These are phyloP conservation scores for Aleurites moluccanus DNA, from an alignment of 441 rosid genomes.

Conservation along the genomic window DNA sequence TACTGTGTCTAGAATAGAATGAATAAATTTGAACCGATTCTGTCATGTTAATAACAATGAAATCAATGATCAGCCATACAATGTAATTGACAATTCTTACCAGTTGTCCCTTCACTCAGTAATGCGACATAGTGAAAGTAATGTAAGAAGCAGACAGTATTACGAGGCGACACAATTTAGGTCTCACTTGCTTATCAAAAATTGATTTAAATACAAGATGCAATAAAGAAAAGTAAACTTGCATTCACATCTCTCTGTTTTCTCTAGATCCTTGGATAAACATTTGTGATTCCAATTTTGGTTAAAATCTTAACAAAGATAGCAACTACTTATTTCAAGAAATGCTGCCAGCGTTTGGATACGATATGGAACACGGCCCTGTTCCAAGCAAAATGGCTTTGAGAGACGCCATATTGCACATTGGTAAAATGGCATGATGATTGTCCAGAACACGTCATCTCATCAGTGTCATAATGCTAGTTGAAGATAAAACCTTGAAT, in stretches of 20 bases:
- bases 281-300: background rate
- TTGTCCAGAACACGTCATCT: background rate
- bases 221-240: constrained; percentile 4
- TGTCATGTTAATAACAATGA: too few species aligned
- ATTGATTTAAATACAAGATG: background rate
- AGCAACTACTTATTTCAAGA: background rate
- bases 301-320: background rate
- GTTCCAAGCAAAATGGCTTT: background rate
- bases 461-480: background rate
- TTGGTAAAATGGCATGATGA: background rate
- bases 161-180: background rate
- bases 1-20: too few species aligned
- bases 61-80: too few species aligned
- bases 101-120: too few species aligned
- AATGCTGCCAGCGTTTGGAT: background rate
- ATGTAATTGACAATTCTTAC: too few species aligned
- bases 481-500: background rate
- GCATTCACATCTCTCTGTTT: background rate
- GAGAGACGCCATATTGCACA: background rate
- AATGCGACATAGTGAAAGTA: too few species aligned
- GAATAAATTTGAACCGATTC: too few species aligned
- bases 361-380: background rate
- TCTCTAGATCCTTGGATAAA: background rate
- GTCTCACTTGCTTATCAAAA: background rate
- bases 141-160: background rate